A percentile compares a stretch with the other conserved stretches of the same genome.
Conservation (phyloP, 345 rosid species). For the Kernera saxatilis region DNA sequence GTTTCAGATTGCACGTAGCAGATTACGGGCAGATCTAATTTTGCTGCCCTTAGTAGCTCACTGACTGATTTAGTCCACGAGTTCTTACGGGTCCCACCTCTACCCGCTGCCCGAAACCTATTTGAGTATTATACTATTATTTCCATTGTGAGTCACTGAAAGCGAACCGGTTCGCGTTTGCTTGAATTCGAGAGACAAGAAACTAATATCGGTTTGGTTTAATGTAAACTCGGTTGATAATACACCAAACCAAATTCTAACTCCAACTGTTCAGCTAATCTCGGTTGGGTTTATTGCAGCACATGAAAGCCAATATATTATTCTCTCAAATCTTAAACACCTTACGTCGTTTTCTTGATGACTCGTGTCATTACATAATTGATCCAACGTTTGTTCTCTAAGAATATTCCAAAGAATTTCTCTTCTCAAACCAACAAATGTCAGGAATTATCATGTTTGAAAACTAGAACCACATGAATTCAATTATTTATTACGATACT, state of each 20-base stretch:
- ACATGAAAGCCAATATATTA: not conserved
- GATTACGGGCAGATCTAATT: slow-evolving; percentile 18
- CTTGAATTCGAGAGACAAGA: slow-evolving; percentile 10
- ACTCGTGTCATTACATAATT: not conserved
- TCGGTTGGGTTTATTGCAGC: slow-evolving; percentile 13
- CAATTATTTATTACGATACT: slow-evolving; percentile 11
- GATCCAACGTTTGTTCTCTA: not conserved
- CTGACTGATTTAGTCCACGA: slow-evolving; percentile 15
- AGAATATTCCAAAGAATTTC: slow-evolving; percentile 1
- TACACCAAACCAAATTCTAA: not conserved
- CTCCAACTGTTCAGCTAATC: not conserved
- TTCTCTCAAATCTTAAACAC: not conserved
- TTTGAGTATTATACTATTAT: not conserved
- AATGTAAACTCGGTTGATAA: not conserved
- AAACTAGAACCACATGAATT: not conserved
- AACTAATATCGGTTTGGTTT: slow-evolving; percentile 12
- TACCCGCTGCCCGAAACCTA: slow-evolving; percentile 8
- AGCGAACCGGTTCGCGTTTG: slow-evolving; percentile 20
- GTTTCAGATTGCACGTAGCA: slow-evolving; percentile 25
- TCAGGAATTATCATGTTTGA: not conserved
- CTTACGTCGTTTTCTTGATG: slow-evolving; percentile 13
- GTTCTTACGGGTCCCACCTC: slow-evolving; percentile 1
- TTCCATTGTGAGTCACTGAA: slow-evolving; percentile 18
- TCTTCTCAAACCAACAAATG: not conserved
- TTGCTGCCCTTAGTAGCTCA: slow-evolving; percentile 11